A percentile compares a stretch with the other conserved stretches of the same genome.
These are phyloP conservation scores for Pholiota molesta DNA, from an alignment of 768 basidiomycete species.

Conservation along the genomic window DNA sequence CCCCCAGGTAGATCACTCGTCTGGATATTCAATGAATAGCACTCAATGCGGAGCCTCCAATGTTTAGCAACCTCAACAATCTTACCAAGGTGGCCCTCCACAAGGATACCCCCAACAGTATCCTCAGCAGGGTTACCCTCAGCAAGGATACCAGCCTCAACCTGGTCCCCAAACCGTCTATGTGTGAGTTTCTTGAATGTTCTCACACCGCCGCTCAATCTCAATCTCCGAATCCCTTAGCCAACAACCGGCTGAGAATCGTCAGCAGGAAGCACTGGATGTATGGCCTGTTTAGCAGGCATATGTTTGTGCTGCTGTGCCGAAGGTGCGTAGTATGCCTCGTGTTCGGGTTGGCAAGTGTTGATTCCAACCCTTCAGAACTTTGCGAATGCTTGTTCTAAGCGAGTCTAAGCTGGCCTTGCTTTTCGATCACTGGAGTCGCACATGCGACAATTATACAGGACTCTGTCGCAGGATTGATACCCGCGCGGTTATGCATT, in stretches of 20 bases:
- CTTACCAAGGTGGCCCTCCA: constrained; percentile 60
- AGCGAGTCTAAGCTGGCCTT: constrained; percentile 2
- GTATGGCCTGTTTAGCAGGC: constrained; percentile 69
- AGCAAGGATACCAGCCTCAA: constrained; percentile 47
- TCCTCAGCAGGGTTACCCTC: constrained; percentile 46
- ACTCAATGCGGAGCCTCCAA: neutral
- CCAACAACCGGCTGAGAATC: constrained; percentile 61
- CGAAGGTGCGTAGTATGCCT: constrained; percentile 54
- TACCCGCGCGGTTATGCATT: constrained; percentile 2
- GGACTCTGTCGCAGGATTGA: constrained; percentile 1
- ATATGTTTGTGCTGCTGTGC: constrained; percentile 70
- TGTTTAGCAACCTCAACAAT: constrained; percentile 67
- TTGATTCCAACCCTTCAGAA: constrained; percentile 43
- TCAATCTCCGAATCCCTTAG: constrained; percentile 18
- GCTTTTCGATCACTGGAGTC: neutral
- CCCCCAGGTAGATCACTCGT: constrained; percentile 43
- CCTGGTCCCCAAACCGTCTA: constrained; percentile 76
- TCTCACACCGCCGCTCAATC: neutral
- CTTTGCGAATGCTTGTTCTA: constrained; percentile 74
- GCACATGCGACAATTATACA: neutral
- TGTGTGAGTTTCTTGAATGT: constrained; percentile 53
- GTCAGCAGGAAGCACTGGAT: constrained; percentile 41
- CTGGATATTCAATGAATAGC: neutral
- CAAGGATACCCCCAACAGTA: constrained; percentile 40
- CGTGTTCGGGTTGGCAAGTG: constrained; percentile 6